These are phyloP conservation scores for Symbiodinium pilosum DNA, from an alignment of 73 alveolate genomes.

Conservation along the genomic window DNA sequence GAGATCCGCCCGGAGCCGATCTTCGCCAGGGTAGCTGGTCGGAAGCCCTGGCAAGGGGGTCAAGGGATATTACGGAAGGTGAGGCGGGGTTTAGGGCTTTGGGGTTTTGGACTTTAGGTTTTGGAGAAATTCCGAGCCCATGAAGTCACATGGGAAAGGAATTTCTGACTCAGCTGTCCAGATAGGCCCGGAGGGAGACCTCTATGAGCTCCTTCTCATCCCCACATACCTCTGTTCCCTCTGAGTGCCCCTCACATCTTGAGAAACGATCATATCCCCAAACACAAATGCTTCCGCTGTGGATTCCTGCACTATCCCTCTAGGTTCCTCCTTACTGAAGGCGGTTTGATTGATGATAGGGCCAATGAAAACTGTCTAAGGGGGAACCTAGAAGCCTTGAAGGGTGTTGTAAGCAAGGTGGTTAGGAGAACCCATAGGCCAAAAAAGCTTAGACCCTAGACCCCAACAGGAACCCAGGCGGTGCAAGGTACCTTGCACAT, in stretches of 20 bases:
- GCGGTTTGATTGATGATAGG: too few species aligned
- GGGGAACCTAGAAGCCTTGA: background rate
- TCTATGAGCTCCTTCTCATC: too few species aligned
- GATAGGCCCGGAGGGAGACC: too few species aligned
- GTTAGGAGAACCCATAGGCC: background rate
- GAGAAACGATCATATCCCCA: too few species aligned
- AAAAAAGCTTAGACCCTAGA: background rate
- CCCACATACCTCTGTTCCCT: too few species aligned
- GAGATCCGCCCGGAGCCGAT: background rate
- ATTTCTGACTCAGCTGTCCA: too few species aligned
- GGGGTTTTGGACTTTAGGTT: background rate
- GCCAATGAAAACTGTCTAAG: background rate
- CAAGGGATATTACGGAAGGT: background rate
- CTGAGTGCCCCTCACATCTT: too few species aligned
- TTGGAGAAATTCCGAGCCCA: background rate
- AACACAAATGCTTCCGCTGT: too few species aligned
- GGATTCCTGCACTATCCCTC: too few species aligned
- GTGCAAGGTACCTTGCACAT: slow-evolving; percentile 22
- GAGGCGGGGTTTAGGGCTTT: background rate
- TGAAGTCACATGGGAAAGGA: too few species aligned
- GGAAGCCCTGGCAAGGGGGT: background rate
- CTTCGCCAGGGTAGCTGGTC: background rate
- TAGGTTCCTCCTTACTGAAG: too few species aligned
- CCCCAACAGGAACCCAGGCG: background rate
- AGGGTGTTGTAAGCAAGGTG: too few species aligned